A percentile compares a stretch with the other conserved stretches of the same genome.
These are phyloP conservation scores for Neofusicoccum kwambonambiense DNA, from an alignment of 2,329 filamentous ascomycete genomes.

Conservation along the genomic window DNA sequence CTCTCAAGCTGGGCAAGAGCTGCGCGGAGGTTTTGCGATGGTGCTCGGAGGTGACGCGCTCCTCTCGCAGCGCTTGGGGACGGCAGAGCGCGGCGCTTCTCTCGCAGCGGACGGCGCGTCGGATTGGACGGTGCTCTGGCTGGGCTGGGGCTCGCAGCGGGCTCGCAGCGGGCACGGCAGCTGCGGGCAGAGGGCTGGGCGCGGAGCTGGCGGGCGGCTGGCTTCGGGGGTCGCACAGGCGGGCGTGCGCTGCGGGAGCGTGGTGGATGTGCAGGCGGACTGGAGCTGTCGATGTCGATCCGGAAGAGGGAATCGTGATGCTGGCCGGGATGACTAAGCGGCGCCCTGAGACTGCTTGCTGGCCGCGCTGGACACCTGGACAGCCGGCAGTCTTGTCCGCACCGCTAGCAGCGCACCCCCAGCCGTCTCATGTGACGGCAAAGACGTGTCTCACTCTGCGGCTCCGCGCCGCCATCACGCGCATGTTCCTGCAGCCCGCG, in stretches of 20 bases:
- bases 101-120: conserved; percentile 8
- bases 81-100: conserved; percentile 1
- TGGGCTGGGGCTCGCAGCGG: background rate
- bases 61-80: background rate
- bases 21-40: conserved; percentile 8
- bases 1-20: background rate
- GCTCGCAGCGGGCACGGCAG: background rate
- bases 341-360: background rate
- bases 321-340: conserved; percentile 14
- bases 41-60: background rate
- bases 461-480: conserved; percentile 3
- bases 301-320: conserved; percentile 18
- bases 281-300: conserved; percentile 15
- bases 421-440: background rate
- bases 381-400: background rate
- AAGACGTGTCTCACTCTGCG: background rate
- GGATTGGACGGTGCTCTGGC: conserved; percentile 1
- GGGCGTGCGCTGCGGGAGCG: conserved; percentile 2
- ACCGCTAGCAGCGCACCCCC: background rate
- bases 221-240: background rate
- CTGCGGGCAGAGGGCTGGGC: background rate
- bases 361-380: background rate
- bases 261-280: conserved; percentile 6
- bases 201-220: background rate
- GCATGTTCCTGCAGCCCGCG: conserved; percentile 9